Evolutionary conservation across 768 basidiomycete genomes (phyloP), one percentile per base, ranked within the genome.

Genomic region (Naganishia onofrii): DNA sequence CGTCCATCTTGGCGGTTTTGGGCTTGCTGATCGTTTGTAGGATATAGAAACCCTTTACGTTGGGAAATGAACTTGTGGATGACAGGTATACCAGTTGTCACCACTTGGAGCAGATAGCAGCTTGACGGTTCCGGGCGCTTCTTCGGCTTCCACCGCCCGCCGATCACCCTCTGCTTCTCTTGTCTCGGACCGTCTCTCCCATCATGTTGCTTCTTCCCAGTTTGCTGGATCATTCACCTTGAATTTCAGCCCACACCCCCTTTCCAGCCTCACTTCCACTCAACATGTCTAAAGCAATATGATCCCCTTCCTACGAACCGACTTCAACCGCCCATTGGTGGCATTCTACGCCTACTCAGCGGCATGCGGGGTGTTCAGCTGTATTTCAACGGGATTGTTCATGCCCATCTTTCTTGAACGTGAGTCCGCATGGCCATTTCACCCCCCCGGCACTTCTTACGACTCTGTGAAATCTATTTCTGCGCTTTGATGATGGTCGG

Each of bases 391-490:
- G 74, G 76, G 77, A 2, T 76, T 80, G 69, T 80, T 80, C 73
- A 55, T 78, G 32, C 79, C 79, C 2, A 79, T 80, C 67, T 75
- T 76, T 8, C 70, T 80, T 3, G 79, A 80, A 60, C 75, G 79
- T 78, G n/a, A 72, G 76, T 73, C n/a, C n/a, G n/a, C n/a, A n/a
- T n/a, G n/a, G n/a, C n/a, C n/a, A n/a, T n/a, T n/a, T n/a, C n/a
- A n/a, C n/a, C n/a, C n/a, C n/a, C n/a, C n/a, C n/a, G n/a, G n/a
- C n/a, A n/a, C n/a, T n/a, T n/a, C n/a, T n/a, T n/a, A n/a, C n/a
- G n/a, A n/a, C n/a, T n/a, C n/a, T n/a, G n/a, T n/a, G n/a, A n/a
- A n/a, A n/a, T n/a, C n/a, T n/a, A n/a, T n/a, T n/a, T n/a, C n/a
- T n/a, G n/a, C n/a, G n/a, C n/a, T n/a, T n/a, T n/a, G n/a, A n/a